Evolutionary conservation across 805 yeast genomes (phyloP), one percentile per base, ranked within the genome.

Genomic region (Blastobotrys peoriensis): DNA sequence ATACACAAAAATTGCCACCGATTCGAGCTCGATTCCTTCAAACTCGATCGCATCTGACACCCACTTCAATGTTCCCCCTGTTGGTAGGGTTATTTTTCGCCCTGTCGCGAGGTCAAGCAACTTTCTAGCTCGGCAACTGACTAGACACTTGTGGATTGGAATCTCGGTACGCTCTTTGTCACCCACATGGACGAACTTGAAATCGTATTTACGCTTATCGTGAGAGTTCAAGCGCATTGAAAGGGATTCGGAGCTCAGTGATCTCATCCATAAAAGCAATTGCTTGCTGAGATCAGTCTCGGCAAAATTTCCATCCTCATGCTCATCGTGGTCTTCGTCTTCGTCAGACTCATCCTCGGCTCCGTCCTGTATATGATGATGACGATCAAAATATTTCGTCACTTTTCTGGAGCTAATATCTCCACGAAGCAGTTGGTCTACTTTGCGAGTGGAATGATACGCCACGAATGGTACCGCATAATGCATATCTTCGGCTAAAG

Each of bases 401-500:
- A 13, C 36, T 9, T 9, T 9, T 3, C 33, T 3, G 17, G 16
- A 15, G 13, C 27, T 16, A 19, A 8, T 21, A 13, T 30, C n/a
- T 2, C 23, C 38, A 13, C 44, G 33, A 2, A 41, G 28, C 18
- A 41, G 40, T 33, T 22, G 34, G 8, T 10, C 16, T 9, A 15
- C 20, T 35, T 37, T 46, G 40, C 40, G 44, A 48, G 35, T 35
- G 6, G 37, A 22, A 39, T 37, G 25, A 15, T 33, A 20, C 19
- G 40, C 40, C 4, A 48, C 42, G 10, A 77, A 51, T 0, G 80
- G 78, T 4, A 86, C 79, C 34, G 81, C 63, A 35, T 66, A 65
- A 5, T 71, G 71, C 53, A 84, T 67, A 54, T 84, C 88, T 27
- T 63, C 61, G 9, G 68, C 53, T 33, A 83, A 66, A 13, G 68